These are phyloP conservation scores for Podila epigama DNA, from an alignment of 192 early-diverging fungal species.

Conservation along the genomic window DNA sequence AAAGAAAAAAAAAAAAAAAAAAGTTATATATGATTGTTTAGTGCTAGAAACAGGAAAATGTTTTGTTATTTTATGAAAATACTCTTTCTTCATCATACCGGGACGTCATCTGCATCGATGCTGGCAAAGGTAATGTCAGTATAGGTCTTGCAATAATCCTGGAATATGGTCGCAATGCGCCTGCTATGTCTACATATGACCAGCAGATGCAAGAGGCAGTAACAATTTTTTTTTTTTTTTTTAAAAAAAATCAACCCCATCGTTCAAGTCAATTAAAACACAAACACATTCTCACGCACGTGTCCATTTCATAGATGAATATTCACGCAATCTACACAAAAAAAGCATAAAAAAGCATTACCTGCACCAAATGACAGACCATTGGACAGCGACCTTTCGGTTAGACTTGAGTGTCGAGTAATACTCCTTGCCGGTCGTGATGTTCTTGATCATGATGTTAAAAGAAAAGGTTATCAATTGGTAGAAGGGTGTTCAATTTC, in stretches of 20 bases:
- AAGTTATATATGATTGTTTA: not conserved
- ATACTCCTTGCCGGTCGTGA: constrained; percentile 4
- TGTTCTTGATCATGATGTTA: not conserved
- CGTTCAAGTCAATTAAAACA: not conserved
- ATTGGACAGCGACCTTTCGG: constrained; percentile 10
- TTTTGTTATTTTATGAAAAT: not conserved
- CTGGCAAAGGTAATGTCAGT: constrained; percentile 12
- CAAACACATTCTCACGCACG: too few relatives aligned
- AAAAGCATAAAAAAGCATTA: not conserved
- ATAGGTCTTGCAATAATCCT: not conserved
- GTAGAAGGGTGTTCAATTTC: not conserved
- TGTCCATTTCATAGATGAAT: not conserved
- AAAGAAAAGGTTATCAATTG: not conserved
- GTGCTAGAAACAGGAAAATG: not conserved
- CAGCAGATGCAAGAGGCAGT: not conserved
- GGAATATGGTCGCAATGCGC: constrained; percentile 4
- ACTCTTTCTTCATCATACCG: not conserved
- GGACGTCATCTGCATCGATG: constrained; percentile 9
- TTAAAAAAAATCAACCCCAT: not conserved
- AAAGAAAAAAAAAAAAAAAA: not conserved
- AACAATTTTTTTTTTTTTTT: too few relatives aligned
- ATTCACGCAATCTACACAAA: not conserved
- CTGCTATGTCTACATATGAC: not conserved
- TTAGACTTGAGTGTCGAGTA: not conserved
- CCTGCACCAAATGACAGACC: constrained; percentile 8